Conservation (phyloP, 2,329 filamentous ascomycete genomes). For the Zymoseptoria tritici region DNA sequence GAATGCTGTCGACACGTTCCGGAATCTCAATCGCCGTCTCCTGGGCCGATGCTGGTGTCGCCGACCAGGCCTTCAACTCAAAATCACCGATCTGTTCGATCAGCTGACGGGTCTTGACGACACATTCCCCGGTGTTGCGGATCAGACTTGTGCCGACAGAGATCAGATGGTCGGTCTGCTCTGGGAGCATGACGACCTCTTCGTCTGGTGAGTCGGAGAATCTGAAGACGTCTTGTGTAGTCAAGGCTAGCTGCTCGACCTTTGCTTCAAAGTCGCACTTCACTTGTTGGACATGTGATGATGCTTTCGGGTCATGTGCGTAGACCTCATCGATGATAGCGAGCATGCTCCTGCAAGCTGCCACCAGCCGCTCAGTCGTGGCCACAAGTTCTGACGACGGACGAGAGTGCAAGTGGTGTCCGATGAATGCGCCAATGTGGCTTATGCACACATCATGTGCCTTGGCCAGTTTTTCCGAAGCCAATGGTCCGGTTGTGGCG, state of each 20-base stretch:
- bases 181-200: slow-evolving; percentile 69
- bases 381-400: slow-evolving; percentile 74
- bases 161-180: slow-evolving; percentile 26
- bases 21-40: slow-evolving; percentile 4
- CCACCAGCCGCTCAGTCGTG: slow-evolving; percentile 75
- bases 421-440: slow-evolving; percentile 87
- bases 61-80: slow-evolving; percentile 10
- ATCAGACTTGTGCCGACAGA: slow-evolving; percentile 38
- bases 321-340: slow-evolving; percentile 75
- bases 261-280: slow-evolving; percentile 71
- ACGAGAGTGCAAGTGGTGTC: slow-evolving; percentile 86
- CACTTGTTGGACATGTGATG: slow-evolving; percentile 58
- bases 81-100: slow-evolving; percentile 63
- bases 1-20: slow-evolving; percentile 6
- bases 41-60: background rate
- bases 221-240: slow-evolving; percentile 71
- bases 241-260: slow-evolving; percentile 71
- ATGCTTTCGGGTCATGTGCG: slow-evolving; percentile 63
- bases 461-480: slow-evolving; percentile 71
- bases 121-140: slow-evolving; percentile 81
- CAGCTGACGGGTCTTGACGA: slow-evolving; percentile 74
- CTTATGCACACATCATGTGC: slow-evolving; percentile 86
- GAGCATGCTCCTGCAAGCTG: slow-evolving; percentile 71
- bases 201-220: slow-evolving; percentile 59
- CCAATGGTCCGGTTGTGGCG: slow-evolving; percentile 52